Evolutionary conservation across 2,329 filamentous ascomycete species (phyloP).

Genomic region (Sporothrix sp.): DNA sequence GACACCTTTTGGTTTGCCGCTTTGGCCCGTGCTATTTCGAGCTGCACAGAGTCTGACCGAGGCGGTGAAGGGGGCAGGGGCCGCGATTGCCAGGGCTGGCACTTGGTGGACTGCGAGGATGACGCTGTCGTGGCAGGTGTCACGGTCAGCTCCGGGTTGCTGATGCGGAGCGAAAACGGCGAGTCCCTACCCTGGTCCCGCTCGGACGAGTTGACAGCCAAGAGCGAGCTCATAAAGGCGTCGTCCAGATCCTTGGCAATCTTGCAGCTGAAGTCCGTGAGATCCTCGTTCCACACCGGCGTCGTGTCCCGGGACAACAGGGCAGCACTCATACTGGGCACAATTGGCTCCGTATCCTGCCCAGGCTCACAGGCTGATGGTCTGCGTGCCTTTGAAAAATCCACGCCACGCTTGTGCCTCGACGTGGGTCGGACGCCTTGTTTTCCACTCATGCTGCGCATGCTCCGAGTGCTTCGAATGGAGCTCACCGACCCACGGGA

Average conservation of each 20-base stretch:
- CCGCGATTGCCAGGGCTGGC: conserved; percentile 34
- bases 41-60: conserved; percentile 18
- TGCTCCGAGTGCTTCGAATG: conserved; percentile 33
- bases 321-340: too few species aligned
- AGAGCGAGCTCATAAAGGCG: conserved; percentile 65
- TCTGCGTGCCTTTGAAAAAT: conserved; percentile 43
- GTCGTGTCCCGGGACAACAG: conserved; percentile 1
- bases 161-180: conserved; percentile 35
- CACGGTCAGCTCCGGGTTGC: conserved; percentile 19
- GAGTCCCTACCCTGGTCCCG: conserved; percentile 26
- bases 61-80: conserved; percentile 43
- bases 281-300: conserved; percentile 55
- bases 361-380: conserved; percentile 19
- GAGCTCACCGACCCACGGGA: conserved; percentile 39
- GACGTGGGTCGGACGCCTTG: conserved; percentile 34
- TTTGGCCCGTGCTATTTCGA: conserved; percentile 20
- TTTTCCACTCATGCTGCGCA: conserved; percentile 23
- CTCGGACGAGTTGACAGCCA: conserved; percentile 21
- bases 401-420: conserved; percentile 43
- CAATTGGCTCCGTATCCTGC: neutral
- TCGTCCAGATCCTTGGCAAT: conserved; percentile 87
- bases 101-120: neutral
- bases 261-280: conserved; percentile 72
- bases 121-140: neutral
- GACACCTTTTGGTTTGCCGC: neutral